A percentile compares a stretch with the other conserved stretches of the same genome.
Evolutionary conservation across 441 rosid species (phyloP).

Genomic region (Eutrema salsugineum): DNA sequence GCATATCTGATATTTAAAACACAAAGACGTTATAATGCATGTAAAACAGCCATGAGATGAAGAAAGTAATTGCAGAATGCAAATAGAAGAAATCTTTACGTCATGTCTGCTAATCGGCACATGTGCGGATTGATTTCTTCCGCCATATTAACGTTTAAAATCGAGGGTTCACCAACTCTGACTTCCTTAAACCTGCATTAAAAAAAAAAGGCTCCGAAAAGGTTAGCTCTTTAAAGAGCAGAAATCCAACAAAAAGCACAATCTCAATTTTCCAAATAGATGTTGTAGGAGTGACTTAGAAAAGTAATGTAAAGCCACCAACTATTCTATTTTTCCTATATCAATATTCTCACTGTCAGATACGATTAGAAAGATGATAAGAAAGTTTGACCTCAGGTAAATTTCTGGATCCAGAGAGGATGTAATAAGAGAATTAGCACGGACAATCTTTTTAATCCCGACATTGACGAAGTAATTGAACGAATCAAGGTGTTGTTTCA

Average conservation of each 20-base stretch:
- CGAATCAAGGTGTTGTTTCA: slow-evolving; percentile 93
- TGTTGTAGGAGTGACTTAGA: background rate
- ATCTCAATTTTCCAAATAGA: background rate
- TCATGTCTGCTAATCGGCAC: slow-evolving; percentile 84
- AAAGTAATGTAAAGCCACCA: background rate
- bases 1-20: slow-evolving; percentile 55
- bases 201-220: background rate
- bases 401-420: slow-evolving; percentile 51
- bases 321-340: background rate
- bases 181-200: slow-evolving; percentile 70
- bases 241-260: background rate
- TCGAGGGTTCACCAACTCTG: slow-evolving; percentile 64
- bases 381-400: slow-evolving; percentile 53
- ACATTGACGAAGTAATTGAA: slow-evolving; percentile 75
- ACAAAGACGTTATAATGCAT: background rate
- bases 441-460: slow-evolving; percentile 87
- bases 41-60: background rate
- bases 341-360: background rate
- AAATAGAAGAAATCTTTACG: slow-evolving; percentile 44
- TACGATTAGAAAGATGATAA: background rate
- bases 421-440: slow-evolving; percentile 62
- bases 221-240: background rate
- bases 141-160: slow-evolving; percentile 28
- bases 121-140: slow-evolving; percentile 62
- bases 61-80: background rate